These are phyloP conservation scores for Fusarium concolor DNA, from an alignment of 2,329 filamentous ascomycete species.

Conservation along the genomic window DNA sequence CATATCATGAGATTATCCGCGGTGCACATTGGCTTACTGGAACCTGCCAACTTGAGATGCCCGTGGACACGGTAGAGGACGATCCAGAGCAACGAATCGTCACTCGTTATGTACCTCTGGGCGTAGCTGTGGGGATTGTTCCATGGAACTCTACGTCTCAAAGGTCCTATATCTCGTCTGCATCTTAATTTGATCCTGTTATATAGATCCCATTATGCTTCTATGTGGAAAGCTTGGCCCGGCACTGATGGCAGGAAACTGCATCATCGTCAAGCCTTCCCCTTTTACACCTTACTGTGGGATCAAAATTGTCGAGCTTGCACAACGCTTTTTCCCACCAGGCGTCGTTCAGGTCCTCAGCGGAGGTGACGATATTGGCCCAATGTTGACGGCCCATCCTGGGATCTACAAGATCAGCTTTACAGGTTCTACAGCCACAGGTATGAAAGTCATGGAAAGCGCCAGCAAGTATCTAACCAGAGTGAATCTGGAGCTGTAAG, in stretches of 20 bases:
- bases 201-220: conserved; percentile 9
- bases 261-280: conserved; percentile 67
- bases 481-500: conserved; percentile 66
- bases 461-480: conserved; percentile 66
- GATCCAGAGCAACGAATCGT: background rate
- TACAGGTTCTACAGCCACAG: conserved; percentile 70
- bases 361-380: conserved; percentile 70
- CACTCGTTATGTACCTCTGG: conserved; percentile 6
- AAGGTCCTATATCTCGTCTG: background rate
- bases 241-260: conserved; percentile 63
- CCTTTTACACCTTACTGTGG: conserved; percentile 67
- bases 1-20: background rate
- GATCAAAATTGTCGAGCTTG: conserved; percentile 70
- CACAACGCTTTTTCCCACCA: conserved; percentile 65
- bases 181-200: background rate
- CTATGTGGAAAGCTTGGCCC: conserved; percentile 4
- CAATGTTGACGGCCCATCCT: conserved; percentile 66
- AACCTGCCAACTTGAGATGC: background rate
- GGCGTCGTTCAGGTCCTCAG: conserved; percentile 71
- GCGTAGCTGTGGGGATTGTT: background rate
- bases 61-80: background rate
- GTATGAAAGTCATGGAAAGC: conserved; percentile 70
- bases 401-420: conserved; percentile 72
- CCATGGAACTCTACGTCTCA: conserved; percentile 1
- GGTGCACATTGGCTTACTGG: background rate